Conservation (phyloP, 2,329 filamentous ascomycete genomes). For the Sclerotinia minor region DNA sequence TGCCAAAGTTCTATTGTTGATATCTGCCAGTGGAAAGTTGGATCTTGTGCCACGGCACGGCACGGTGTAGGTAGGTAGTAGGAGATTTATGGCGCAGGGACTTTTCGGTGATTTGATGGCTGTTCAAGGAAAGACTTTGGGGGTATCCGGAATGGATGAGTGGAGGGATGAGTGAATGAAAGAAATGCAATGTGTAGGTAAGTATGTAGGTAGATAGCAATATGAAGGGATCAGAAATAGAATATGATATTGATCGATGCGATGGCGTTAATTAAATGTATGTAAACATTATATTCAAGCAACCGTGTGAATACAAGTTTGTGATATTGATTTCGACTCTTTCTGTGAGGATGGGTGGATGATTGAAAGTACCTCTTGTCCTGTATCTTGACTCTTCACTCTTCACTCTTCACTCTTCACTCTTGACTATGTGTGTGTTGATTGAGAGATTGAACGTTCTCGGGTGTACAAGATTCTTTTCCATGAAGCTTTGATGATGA, state of each 20-base stretch:
- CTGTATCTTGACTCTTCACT: background rate
- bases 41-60: constrained; percentile 10
- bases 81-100: constrained; percentile 20
- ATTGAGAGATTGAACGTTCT: background rate
- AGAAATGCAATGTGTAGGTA: too few species aligned
- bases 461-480: constrained; percentile 22
- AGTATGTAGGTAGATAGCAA: background rate
- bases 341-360: background rate
- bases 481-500: constrained; percentile 23
- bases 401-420: too few species aligned
- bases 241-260: background rate
- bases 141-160: background rate
- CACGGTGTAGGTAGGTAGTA: background rate
- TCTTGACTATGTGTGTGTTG: too few species aligned
- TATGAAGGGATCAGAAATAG: background rate
- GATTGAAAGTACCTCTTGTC: background rate
- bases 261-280: background rate
- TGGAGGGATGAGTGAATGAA: background rate
- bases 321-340: background rate
- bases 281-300: background rate
- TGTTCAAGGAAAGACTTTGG: background rate
- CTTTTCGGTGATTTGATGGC: background rate
- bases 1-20: background rate
- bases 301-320: background rate
- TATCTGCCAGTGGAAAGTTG: background rate